A percentile compares a stretch with the other conserved stretches of the same genome.
phyloP scores from a whole-genome alignment of 768 basidiomycete species.

The Leccinum imitatum region DNA sequence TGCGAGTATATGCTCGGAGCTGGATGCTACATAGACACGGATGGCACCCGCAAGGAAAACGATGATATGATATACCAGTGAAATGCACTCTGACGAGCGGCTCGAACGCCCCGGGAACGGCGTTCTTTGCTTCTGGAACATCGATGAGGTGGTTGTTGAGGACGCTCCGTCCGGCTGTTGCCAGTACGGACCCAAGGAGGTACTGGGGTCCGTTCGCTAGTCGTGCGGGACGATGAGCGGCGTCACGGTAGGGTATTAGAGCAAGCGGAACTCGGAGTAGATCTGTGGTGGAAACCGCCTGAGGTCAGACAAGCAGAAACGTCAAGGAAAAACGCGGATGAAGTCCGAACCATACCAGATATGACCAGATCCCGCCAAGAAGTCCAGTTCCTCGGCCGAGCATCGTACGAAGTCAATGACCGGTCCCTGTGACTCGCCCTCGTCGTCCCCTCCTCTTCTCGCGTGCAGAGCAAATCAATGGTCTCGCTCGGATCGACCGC shows the following conservation, averaged over 20 bases:
- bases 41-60: neutral
- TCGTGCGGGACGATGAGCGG: slow-evolving; percentile 2
- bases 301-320: neutral
- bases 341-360: slow-evolving; percentile 45
- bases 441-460: slow-evolving; percentile 4
- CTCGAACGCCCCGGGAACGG: slow-evolving; percentile 21
- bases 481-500: slow-evolving; percentile 73
- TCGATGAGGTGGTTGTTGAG: slow-evolving; percentile 1
- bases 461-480: slow-evolving; percentile 68
- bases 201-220: neutral
- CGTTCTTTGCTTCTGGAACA: neutral
- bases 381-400: slow-evolving; percentile 54
- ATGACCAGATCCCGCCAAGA: slow-evolving; percentile 60
- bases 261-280: slow-evolving; percentile 11
- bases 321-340: no score
- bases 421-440: slow-evolving; percentile 16
- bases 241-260: slow-evolving; percentile 1
- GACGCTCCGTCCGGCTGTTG: neutral
- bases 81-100: slow-evolving; percentile 57
- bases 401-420: slow-evolving; percentile 35
- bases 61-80: slow-evolving; percentile 39
- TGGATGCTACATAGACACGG: neutral
- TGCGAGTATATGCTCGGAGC: no score
- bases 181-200: neutral
- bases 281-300: neutral